phyloP scores from a whole-genome alignment of 73 alveolate species.

The Durusdinium trenchii region DNA sequence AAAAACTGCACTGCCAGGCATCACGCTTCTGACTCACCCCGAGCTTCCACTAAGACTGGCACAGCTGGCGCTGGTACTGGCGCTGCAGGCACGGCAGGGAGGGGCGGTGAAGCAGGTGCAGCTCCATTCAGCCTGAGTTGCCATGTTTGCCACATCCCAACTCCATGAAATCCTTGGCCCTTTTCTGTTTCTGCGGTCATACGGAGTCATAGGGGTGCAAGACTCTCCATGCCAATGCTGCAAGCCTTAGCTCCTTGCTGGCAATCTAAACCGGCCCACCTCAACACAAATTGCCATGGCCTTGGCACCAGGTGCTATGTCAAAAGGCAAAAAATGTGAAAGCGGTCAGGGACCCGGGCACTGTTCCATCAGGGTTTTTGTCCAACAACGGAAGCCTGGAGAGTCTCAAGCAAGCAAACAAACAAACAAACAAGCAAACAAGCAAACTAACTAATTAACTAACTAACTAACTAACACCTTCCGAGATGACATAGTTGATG shows the following conservation, averaged over 20 bases:
- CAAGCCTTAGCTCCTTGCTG: neutral
- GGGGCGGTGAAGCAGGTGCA: neutral
- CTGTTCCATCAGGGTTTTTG: conserved; percentile 79
- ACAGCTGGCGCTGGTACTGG: conserved; percentile 19
- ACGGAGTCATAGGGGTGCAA: neutral
- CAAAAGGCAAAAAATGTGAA: neutral
- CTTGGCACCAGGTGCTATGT: neutral
- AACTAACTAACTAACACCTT: neutral
- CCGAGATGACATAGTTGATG: neutral
- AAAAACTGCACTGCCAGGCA: neutral
- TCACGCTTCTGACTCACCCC: neutral
- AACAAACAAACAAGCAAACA: too few species aligned
- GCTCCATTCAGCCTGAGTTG: conserved; percentile 23
- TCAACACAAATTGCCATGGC: conserved; percentile 70
- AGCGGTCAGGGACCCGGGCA: neutral
- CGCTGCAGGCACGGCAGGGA: neutral
- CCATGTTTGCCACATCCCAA: neutral
- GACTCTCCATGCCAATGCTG: neutral
- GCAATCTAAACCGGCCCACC: conserved; percentile 72
- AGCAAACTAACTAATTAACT: too few species aligned
- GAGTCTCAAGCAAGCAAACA: too few species aligned
- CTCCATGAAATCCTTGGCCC: neutral
- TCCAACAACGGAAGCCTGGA: conserved; percentile 76
- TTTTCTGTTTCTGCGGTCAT: neutral
- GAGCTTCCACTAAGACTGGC: neutral